Evolutionary conservation across 2,329 filamentous ascomycete species (phyloP), one percentile per base, ranked within the genome.

Genomic region (Aspergillus aculeatus): DNA sequence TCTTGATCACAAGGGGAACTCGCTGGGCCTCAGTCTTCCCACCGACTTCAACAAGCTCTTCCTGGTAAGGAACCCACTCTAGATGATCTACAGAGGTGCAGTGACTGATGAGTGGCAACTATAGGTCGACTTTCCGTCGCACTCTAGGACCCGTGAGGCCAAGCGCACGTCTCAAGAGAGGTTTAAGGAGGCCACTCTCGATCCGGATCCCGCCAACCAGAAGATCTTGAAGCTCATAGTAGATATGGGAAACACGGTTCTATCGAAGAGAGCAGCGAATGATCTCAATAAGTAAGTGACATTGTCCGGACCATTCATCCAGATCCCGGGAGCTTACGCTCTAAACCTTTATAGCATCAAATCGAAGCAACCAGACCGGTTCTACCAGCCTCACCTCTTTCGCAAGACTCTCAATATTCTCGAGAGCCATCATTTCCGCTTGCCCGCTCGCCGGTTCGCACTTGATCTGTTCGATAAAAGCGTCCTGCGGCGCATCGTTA

Each of bases 381-480:
- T 99, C 73, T 84, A 84, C 41, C 89, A 90, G 69, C 85, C 89
- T 5, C 82, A 83, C 5, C 84, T 99, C 47, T 98, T 98, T 79
- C 88, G 88, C 66, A 91, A 92, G 70, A 88, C 95, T 50, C 88
- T 99, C 81, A 85, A 86, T 9, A 82, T 98, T 52, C 83, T 99
- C 60, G 92, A 97, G 75, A 88, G 86, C 66, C 94, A 96, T 69
- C 92, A 96, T 72, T 98, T 95, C 76, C 86, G 92, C 23, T 83
- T 99, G 2, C 89, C 89, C 1, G 90, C 96, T 29, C 89, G 94
- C 62, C 88, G 94, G 50, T 93, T 96, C 77, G 90, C 96, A 38
- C 88, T 98, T 61, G 95, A 98, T 72, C 79, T 99, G 23, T 99
- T 99, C 69, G 94, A 98, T 70, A 95, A 94, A 77, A 88, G 86